phyloP scores from a whole-genome alignment of 2,329 filamentous ascomycete species.

The Sporothrix inflata region DNA sequence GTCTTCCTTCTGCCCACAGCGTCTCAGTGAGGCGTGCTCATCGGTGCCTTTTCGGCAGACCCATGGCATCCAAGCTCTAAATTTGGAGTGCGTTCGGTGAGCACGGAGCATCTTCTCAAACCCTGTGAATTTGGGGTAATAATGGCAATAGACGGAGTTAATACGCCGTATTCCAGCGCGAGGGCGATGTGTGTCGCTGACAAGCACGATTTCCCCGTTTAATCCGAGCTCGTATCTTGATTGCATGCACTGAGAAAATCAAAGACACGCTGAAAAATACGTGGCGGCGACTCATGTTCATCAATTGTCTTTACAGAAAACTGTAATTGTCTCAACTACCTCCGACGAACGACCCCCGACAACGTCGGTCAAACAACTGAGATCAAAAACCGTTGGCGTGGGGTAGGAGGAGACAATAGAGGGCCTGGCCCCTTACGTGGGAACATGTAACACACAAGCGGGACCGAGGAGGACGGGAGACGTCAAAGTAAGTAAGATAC shows the following conservation, averaged over 20 bases:
- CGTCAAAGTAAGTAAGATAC: not conserved
- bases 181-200: not conserved
- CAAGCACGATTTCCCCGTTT: not conserved
- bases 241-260: not conserved
- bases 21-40: not conserved
- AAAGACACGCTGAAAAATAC: not conserved
- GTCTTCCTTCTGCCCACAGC: conserved; percentile 7
- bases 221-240: not conserved
- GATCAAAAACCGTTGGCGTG: not conserved
- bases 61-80: conserved; percentile 5
- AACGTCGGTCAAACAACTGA: conserved; percentile 8
- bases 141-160: not conserved
- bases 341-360: not conserved
- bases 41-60: conserved; percentile 26
- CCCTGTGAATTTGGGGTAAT: not conserved
- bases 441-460: not conserved
- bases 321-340: conserved; percentile 6
- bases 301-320: too few relatives aligned
- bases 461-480: not conserved
- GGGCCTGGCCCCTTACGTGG: not conserved
- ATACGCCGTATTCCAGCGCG: not conserved
- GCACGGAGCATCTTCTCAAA: not conserved
- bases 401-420: not conserved
- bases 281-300: too few relatives aligned
- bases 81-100: conserved; percentile 1